A percentile compares a stretch with the other conserved stretches of the same genome.
phyloP scores from a whole-genome alignment of 192 early-diverging fungal genomes.

The Fimicolochytrium jonesii region DNA sequence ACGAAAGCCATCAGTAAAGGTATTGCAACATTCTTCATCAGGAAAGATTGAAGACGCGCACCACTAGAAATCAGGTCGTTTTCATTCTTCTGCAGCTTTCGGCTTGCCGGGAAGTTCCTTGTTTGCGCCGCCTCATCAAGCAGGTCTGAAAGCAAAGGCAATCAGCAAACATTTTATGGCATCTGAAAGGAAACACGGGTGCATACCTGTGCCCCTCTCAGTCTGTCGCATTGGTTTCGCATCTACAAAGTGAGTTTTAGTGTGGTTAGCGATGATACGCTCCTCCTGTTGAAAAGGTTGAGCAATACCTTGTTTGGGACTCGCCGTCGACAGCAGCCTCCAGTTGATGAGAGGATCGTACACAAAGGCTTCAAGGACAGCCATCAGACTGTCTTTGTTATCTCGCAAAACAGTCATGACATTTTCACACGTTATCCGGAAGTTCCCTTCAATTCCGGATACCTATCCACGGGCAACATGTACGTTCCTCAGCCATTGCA shows the following conservation, averaged over 20 bases:
- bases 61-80: slow-evolving; percentile 42
- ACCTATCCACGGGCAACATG: slow-evolving; percentile 75
- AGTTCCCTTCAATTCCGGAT: slow-evolving; percentile 91
- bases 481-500: slow-evolving; percentile 89
- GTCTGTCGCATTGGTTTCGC: slow-evolving; percentile 25
- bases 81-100: slow-evolving; percentile 49
- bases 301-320: slow-evolving; percentile 38
- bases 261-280: not conserved
- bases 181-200: not conserved
- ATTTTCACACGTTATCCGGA: slow-evolving; percentile 90
- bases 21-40: too few relatives aligned
- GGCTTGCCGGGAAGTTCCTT: slow-evolving; percentile 38
- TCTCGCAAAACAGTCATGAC: slow-evolving; percentile 92
- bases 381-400: slow-evolving; percentile 97
- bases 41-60: too few relatives aligned
- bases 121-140: slow-evolving; percentile 23
- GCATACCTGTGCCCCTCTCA: slow-evolving; percentile 30
- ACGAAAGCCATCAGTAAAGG: too few relatives aligned
- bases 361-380: slow-evolving; percentile 95
- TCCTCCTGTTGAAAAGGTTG: too few relatives aligned
- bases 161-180: not conserved
- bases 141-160: slow-evolving; percentile 19
- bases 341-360: slow-evolving; percentile 94
- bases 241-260: slow-evolving; percentile 2
- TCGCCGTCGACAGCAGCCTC: slow-evolving; percentile 63